A percentile compares a stretch with the other conserved stretches of the same genome.
These are phyloP conservation scores for Nicotiana paniculata DNA, from an alignment of 257 asterid genomes.

Conservation along the genomic window DNA sequence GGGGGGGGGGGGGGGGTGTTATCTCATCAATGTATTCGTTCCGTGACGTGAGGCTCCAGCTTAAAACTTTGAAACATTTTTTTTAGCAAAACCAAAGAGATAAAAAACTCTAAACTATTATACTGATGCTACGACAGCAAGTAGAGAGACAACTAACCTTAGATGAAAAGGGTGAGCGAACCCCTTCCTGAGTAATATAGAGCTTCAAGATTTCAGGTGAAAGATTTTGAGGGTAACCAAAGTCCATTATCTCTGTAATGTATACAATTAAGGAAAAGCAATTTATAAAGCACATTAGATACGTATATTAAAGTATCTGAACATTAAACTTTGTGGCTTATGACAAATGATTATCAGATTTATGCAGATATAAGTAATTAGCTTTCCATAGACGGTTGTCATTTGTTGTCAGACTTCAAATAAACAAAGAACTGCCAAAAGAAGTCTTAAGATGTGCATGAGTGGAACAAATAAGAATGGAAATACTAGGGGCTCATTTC, in stretches of 20 bases:
- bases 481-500: neutral
- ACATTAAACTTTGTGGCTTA: neutral
- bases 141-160: slow-evolving; percentile 51
- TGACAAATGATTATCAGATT: neutral
- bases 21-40: neutral
- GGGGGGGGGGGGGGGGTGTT: no score
- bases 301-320: neutral
- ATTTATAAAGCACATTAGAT: neutral
- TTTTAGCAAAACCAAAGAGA: neutral
- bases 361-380: neutral
- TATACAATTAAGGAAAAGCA: neutral
- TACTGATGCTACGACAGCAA: neutral
- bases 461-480: neutral
- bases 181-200: slow-evolving; percentile 98
- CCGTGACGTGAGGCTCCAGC: no score
- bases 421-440: neutral
- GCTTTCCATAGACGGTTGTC: neutral
- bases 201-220: slow-evolving; percentile 98
- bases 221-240: slow-evolving; percentile 98
- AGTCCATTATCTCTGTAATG: slow-evolving; percentile 92
- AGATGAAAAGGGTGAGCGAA: slow-evolving; percentile 95
- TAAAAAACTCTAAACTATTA: neutral
- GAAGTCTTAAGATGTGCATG: neutral
- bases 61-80: neutral
- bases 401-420: neutral